These are phyloP conservation scores for Suhomyces ambrosiae DNA, from an alignment of 1,139 yeast species.

Conservation along the genomic window DNA sequence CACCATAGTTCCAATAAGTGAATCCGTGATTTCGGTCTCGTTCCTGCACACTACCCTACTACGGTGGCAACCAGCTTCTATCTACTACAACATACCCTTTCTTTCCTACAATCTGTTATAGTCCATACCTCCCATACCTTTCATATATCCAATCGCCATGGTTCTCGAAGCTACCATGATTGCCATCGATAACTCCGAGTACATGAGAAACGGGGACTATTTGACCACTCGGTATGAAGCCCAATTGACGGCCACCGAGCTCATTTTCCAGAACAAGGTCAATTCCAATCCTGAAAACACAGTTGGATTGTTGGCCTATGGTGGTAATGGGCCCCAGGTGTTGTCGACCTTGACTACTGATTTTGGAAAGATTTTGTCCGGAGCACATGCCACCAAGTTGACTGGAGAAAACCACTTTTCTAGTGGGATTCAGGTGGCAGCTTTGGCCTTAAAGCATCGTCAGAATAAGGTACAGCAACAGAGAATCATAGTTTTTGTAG, in stretches of 20 bases:
- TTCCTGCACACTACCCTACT: too few relatives aligned
- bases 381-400: conserved; percentile 80
- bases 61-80: too few relatives aligned
- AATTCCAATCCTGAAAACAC: conserved; percentile 92
- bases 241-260: conserved; percentile 88
- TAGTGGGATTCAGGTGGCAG: conserved; percentile 95
- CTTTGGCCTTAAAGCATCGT: conserved; percentile 92
- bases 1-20: too few relatives aligned
- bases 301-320: conserved; percentile 86
- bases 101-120: too few relatives aligned
- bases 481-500: conserved; percentile 87
- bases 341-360: conserved; percentile 86
- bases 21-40: too few relatives aligned
- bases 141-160: conserved; percentile 45
- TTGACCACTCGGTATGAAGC: conserved; percentile 89
- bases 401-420: conserved; percentile 69
- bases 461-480: conserved; percentile 92
- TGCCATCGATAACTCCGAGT: conserved; percentile 94
- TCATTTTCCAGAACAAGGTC: conserved; percentile 82
- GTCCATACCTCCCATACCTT: background rate
- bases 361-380: conserved; percentile 85
- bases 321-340: conserved; percentile 84
- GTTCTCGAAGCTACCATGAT: conserved; percentile 96
- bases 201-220: conserved; percentile 93
- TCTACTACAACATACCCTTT: too few relatives aligned